Percentiles rank a stretch among this genome's conserved stretches.
phyloP scores from a whole-genome alignment of 352 stramenopile genomes.

The Pythium phragmitis region DNA sequence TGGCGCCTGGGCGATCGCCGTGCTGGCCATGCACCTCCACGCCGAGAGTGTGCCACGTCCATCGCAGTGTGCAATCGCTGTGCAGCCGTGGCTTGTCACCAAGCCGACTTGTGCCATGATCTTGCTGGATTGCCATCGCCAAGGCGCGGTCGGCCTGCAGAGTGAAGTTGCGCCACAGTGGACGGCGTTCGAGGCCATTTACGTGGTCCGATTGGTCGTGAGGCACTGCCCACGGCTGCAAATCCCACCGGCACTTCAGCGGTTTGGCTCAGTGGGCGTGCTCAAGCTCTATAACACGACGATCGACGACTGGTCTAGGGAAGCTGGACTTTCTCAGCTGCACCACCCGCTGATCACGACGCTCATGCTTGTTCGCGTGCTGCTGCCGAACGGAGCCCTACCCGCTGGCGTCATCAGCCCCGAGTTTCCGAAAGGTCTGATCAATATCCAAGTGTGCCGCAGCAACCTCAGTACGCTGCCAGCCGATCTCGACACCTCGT shows the following conservation, averaged over 20 bases:
- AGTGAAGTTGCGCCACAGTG: conserved; percentile 21
- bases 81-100: conserved; percentile 25
- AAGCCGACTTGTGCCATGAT: conserved; percentile 31
- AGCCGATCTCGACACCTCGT: conserved; percentile 12
- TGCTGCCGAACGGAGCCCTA: conserved; percentile 18
- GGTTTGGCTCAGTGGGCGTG: conserved; percentile 24
- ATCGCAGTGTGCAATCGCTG: conserved; percentile 28
- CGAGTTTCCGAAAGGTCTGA: conserved; percentile 15
- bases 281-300: conserved; percentile 46
- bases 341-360: conserved; percentile 25
- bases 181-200: conserved; percentile 21
- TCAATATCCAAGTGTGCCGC: conserved; percentile 19
- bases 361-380: conserved; percentile 24
- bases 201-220: conserved; percentile 27
- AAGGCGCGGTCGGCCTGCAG: not conserved
- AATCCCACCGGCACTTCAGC: conserved; percentile 22
- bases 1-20: conserved; percentile 18
- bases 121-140: conserved; percentile 29
- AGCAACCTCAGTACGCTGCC: conserved; percentile 20
- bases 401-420: conserved; percentile 8
- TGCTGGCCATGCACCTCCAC: conserved; percentile 30
- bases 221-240: conserved; percentile 30
- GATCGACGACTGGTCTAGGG: conserved; percentile 25
- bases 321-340: conserved; percentile 29
- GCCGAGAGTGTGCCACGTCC: conserved; percentile 13